Conservation (phyloP, 73 alveolate genomes). For the Paramecium caudatum region DNA sequence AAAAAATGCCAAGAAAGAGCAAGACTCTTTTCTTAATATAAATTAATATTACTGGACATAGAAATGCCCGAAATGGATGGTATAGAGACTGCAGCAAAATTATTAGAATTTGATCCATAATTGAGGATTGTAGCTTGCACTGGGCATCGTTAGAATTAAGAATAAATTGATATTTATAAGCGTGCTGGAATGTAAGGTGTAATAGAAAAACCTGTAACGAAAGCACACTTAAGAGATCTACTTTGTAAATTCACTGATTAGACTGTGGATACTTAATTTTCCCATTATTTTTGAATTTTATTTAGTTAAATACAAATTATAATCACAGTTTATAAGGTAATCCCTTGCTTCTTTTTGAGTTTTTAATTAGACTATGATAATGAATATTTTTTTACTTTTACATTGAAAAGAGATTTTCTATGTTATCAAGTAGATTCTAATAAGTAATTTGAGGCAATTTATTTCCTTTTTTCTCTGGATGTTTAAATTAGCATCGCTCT, state of each 20-base stretch:
- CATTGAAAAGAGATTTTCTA: slow-evolving; percentile 16
- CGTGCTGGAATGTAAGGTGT: background rate
- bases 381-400: background rate
- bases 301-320: slow-evolving; percentile 9
- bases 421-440: background rate
- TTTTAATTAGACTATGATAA: background rate
- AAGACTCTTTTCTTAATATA: background rate
- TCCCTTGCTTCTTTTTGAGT: slow-evolving; percentile 35
- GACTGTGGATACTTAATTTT: background rate
- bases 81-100: background rate
- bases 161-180: background rate
- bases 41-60: background rate
- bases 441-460: slow-evolving; percentile 4
- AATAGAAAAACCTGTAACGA: background rate
- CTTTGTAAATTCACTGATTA: background rate
- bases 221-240: background rate
- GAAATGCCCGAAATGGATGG: slow-evolving; percentile 19
- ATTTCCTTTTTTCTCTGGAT: slow-evolving; percentile 51
- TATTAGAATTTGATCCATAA: background rate
- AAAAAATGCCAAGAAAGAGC: slow-evolving; percentile 29
- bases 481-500: slow-evolving; percentile 54
- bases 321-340: slow-evolving; percentile 42
- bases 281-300: background rate
- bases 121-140: background rate
- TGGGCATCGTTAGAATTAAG: background rate